Conservation (phyloP, 148 eudicot genomes). For the Fallopia convolvulus region DNA sequence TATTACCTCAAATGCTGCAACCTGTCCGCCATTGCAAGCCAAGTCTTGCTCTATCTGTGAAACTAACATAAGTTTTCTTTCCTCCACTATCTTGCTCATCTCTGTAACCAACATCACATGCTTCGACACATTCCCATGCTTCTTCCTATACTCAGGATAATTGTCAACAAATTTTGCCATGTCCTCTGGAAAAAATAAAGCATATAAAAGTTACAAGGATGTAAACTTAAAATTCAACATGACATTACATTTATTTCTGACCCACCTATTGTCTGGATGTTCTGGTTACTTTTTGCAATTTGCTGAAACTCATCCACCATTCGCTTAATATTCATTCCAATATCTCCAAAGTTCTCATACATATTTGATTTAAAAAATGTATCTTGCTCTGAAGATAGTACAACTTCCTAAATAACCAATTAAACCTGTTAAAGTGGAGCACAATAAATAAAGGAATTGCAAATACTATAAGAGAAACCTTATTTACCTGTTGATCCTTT, state of each 20-base stretch:
- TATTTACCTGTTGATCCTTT: constrained; percentile 80
- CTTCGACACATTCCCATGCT: constrained; percentile 98
- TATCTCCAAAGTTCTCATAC: constrained; percentile 97
- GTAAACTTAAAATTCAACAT: neutral
- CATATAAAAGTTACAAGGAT: constrained; percentile 1
- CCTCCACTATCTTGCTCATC: constrained; percentile 98
- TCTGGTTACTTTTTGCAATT: constrained; percentile 93
- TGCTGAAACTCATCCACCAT: constrained; percentile 99
- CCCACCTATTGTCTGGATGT: constrained; percentile 90
- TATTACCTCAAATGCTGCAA: constrained; percentile 94
- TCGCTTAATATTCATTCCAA: constrained; percentile 88
- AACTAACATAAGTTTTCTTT: constrained; percentile 90
- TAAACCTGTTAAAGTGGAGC: neutral
- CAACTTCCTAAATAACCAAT: constrained; percentile 63
- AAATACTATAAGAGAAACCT: neutral
- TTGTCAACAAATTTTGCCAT: constrained; percentile 99
- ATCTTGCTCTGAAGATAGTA: constrained; percentile 94
- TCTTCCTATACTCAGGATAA: constrained; percentile 89
- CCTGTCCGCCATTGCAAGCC: constrained; percentile 99
- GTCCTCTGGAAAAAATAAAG: constrained; percentile 61
- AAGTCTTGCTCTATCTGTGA: constrained; percentile 97
- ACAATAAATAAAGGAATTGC: neutral
- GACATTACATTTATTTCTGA: constrained; percentile 11
- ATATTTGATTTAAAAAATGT: constrained; percentile 82
- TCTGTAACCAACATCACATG: constrained; percentile 93